phyloP scores from a whole-genome alignment of 139 green algal genomes.

The Chlorella sp. region DNA sequence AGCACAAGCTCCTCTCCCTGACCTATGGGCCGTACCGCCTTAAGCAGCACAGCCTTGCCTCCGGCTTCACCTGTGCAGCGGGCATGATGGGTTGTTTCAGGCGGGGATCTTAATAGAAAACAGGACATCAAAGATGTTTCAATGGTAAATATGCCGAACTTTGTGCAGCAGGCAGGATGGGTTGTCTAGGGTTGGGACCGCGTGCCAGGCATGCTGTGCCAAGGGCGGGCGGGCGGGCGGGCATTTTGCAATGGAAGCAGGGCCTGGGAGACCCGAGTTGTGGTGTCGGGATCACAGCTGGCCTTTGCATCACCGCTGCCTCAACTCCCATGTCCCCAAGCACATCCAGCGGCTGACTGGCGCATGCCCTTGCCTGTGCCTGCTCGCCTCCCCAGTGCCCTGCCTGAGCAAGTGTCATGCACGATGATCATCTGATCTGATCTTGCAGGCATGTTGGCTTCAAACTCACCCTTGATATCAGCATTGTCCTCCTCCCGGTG shows the following conservation, averaged over 20 bases:
- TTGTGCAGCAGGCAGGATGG: neutral
- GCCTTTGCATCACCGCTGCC: too few species aligned
- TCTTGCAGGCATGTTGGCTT: too few species aligned
- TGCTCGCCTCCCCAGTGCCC: too few species aligned
- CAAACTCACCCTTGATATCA: neutral
- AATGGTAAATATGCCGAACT: too few species aligned
- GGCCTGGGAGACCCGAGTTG: neutral
- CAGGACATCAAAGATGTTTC: too few species aligned
- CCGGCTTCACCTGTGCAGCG: neutral
- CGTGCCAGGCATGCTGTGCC: neutral
- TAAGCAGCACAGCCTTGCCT: neutral
- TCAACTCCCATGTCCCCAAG: neutral
- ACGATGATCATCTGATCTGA: too few species aligned
- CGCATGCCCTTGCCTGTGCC: neutral
- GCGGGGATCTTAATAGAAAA: too few species aligned
- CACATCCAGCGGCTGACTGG: neutral
- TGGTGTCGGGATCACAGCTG: too few species aligned
- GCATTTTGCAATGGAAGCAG: neutral
- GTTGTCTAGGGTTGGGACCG: neutral
- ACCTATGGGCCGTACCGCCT: neutral
- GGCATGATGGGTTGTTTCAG: neutral
- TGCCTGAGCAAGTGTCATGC: too few species aligned
- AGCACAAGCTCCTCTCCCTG: conserved; percentile 8
- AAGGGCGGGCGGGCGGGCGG: too few species aligned
- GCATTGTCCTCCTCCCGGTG: neutral